Evolutionary conservation across 2,329 filamentous ascomycete species (phyloP).

Genomic region (Phaeomoniella chlamydospora): DNA sequence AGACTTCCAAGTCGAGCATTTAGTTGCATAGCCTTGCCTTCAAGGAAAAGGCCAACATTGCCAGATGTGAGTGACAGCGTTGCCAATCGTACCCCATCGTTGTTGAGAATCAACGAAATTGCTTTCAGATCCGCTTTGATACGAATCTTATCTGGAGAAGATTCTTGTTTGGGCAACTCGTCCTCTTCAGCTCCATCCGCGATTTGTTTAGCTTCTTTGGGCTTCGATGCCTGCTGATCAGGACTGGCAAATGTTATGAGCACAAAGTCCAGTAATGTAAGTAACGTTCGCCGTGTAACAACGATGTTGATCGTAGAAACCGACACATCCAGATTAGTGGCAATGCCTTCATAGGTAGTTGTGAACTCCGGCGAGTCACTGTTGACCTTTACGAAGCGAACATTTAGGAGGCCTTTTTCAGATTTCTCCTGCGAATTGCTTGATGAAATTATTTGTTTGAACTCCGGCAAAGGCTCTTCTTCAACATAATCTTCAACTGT

Average conservation of each 20-base stretch:
- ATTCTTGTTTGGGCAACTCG: conserved; percentile 4
- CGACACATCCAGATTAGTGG: conserved; percentile 79
- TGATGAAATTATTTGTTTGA: conserved; percentile 95
- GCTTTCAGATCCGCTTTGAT: conserved; percentile 90
- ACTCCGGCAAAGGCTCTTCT: conserved; percentile 69
- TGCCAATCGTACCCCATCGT: conserved; percentile 87
- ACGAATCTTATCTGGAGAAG: conserved; percentile 60
- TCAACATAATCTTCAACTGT: conserved; percentile 92
- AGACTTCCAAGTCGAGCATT: conserved; percentile 77
- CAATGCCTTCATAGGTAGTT: conserved; percentile 80
- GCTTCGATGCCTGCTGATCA: conserved; percentile 20
- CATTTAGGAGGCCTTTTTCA: conserved; percentile 65
- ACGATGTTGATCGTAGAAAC: conserved; percentile 94
- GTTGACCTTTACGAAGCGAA: conserved; percentile 85
- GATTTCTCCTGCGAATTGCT: conserved; percentile 57
- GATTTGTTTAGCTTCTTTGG: conserved; percentile 22
- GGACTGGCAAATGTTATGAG: conserved; percentile 74
- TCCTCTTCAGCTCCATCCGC: conserved; percentile 19
- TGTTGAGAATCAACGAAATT: conserved; percentile 89
- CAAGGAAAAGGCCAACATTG: conserved; percentile 77
- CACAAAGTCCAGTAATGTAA: conserved; percentile 88
- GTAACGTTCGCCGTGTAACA: conserved; percentile 79
- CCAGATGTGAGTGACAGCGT: conserved; percentile 87
- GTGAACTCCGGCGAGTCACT: conserved; percentile 85
- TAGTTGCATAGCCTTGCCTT: conserved; percentile 74